Conservation (phyloP, 2,329 filamentous ascomycete genomes). For the Capronia americana region DNA sequence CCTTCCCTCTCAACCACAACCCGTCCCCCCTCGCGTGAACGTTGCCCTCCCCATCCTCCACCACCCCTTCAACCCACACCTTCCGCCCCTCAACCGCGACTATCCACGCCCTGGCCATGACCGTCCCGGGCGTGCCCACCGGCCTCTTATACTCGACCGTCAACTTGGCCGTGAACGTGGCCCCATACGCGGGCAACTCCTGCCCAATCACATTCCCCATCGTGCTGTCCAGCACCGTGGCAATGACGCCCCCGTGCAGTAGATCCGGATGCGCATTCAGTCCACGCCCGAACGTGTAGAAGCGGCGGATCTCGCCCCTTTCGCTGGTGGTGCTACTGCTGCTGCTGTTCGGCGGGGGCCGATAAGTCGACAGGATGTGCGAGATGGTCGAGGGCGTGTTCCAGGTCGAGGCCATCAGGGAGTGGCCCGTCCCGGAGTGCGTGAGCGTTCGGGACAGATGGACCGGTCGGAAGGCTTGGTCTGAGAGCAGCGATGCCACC, state of each 20-base stretch:
- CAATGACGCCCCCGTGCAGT: constrained; percentile 43
- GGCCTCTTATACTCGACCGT: constrained; percentile 51
- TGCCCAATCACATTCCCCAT: constrained; percentile 35
- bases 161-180: constrained; percentile 49
- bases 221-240: constrained; percentile 41
- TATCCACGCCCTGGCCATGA: constrained; percentile 48
- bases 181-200: neutral
- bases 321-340: neutral
- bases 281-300: constrained; percentile 42
- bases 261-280: constrained; percentile 42
- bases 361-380: constrained; percentile 30
- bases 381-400: constrained; percentile 35
- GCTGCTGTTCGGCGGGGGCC: neutral
- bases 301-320: constrained; percentile 38
- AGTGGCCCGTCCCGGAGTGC: constrained; percentile 29
- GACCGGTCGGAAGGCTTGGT: constrained; percentile 32
- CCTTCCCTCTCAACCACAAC: constrained; percentile 48
- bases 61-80: constrained; percentile 49
- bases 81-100: constrained; percentile 46
- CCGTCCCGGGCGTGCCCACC: constrained; percentile 46
- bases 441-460: constrained; percentile 30
- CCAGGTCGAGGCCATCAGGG: constrained; percentile 37
- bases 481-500: constrained; percentile 44
- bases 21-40: constrained; percentile 51
- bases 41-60: constrained; percentile 48